These are phyloP conservation scores for Fusarium robinianum DNA, from an alignment of 2,329 filamentous ascomycete genomes.

Conservation along the genomic window DNA sequence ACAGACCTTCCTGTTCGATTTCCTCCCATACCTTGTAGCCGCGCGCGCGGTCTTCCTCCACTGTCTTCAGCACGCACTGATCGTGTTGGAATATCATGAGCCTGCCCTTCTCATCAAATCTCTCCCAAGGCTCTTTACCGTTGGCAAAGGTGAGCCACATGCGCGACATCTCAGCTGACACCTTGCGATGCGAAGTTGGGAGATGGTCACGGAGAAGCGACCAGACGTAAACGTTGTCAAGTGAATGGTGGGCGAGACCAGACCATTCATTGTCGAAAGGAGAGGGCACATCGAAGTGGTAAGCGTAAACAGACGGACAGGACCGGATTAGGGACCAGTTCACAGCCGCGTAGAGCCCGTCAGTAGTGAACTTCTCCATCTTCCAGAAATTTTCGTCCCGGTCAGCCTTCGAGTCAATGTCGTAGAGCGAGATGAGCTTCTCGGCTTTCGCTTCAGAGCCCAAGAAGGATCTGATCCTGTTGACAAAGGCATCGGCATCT, in stretches of 20 bases:
- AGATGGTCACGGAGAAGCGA: constrained; percentile 11
- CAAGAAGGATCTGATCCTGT: constrained; percentile 7
- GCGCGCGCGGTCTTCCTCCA: not conserved
- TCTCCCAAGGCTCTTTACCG: constrained; percentile 4
- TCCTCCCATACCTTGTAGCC: not conserved
- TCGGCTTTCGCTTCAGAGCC: not conserved
- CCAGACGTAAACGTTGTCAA: constrained; percentile 30
- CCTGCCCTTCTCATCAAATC: not conserved
- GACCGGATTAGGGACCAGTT: constrained; percentile 12
- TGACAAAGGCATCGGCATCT: constrained; percentile 2
- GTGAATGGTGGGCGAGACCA: constrained; percentile 26
- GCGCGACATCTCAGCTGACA: not conserved
- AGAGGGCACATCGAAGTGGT: constrained; percentile 31
- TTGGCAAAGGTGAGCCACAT: constrained; percentile 8
- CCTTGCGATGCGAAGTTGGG: constrained; percentile 2
- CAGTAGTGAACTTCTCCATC: constrained; percentile 19
- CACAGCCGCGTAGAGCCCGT: constrained; percentile 21
- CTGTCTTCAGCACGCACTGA: constrained; percentile 23
- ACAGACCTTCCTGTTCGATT: not conserved
- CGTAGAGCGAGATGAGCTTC: constrained; percentile 6
- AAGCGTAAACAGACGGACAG: constrained; percentile 14
- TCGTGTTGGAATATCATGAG: constrained; percentile 1
- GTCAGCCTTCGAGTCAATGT: constrained; percentile 1
- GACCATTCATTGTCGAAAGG: constrained; percentile 30
- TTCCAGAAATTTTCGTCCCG: constrained; percentile 15